phyloP scores from a whole-genome alignment of 371 early-diverging fungal species.

The Syncephalastrum sp. region DNA sequence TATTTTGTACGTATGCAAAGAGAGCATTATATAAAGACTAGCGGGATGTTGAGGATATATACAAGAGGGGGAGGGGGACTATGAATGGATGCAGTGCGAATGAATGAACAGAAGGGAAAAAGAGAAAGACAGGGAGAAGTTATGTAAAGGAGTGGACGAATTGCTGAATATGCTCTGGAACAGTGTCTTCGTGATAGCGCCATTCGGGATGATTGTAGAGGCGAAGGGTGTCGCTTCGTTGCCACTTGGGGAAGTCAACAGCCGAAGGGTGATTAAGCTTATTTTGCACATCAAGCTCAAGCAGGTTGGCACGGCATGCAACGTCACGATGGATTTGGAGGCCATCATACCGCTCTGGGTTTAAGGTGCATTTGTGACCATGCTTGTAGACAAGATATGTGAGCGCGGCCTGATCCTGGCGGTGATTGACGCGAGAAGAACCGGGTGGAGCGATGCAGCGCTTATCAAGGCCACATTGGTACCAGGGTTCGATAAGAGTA shows the following conservation, averaged over 20 bases:
- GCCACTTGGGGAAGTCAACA: constrained; percentile 44
- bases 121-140: neutral
- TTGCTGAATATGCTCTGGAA: constrained; percentile 31
- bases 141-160: neutral
- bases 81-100: constrained; percentile 3
- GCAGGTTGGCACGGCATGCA: constrained; percentile 28
- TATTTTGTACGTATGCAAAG: neutral
- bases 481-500: constrained; percentile 54
- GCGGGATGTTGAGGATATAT: neutral
- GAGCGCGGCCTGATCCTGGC: constrained; percentile 66
- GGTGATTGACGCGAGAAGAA: constrained; percentile 57
- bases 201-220: constrained; percentile 49
- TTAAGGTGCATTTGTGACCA: constrained; percentile 32
- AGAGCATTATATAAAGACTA: no score
- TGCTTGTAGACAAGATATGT: constrained; percentile 54
- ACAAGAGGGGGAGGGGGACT: neutral
- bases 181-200: constrained; percentile 39
- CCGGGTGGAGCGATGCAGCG: constrained; percentile 66
- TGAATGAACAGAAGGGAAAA: neutral
- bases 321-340: constrained; percentile 40
- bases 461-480: constrained; percentile 52
- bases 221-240: constrained; percentile 30
- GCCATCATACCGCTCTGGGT: constrained; percentile 27
- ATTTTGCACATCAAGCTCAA: constrained; percentile 26
- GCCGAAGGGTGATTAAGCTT: constrained; percentile 37